Conservation (phyloP, 2,329 filamentous ascomycete genomes). For the Colletotrichum incanum region DNA sequence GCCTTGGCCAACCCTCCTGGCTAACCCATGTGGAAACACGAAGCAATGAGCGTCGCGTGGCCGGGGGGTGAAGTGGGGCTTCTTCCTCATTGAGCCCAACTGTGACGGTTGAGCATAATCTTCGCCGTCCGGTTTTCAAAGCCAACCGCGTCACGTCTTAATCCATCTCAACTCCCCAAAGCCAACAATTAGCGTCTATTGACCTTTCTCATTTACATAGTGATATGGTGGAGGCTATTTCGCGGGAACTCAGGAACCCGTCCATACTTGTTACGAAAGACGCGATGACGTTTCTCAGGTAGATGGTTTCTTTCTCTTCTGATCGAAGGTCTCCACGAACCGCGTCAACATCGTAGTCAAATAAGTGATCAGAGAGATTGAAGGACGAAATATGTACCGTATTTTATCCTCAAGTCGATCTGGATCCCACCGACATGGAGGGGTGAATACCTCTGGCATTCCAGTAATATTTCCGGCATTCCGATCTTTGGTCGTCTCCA, state of each 20-base stretch:
- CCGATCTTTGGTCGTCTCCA: background rate
- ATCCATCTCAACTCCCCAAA: background rate
- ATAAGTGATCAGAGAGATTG: background rate
- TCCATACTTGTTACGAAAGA: background rate
- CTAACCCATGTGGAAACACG: background rate
- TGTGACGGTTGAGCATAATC: background rate
- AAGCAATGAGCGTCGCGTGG: background rate
- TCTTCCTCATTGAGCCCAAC: background rate
- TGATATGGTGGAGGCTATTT: background rate
- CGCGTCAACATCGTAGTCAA: background rate
- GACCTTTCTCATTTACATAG: background rate
- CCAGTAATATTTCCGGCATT: background rate
- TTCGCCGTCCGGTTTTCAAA: background rate
- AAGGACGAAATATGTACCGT: background rate
- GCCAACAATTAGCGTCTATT: background rate
- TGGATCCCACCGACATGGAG: background rate
- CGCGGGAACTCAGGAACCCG: slow-evolving; percentile 7
- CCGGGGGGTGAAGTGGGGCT: background rate
- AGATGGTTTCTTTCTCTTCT: background rate
- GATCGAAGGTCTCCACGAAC: background rate
- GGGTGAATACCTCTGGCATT: too few species aligned
- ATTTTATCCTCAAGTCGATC: background rate
- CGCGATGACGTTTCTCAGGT: background rate
- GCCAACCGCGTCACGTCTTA: background rate
- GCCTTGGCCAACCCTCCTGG: too few species aligned